Conservation (phyloP, 78 protist genomes). For the Pigoraptor vietnamica region DNA sequence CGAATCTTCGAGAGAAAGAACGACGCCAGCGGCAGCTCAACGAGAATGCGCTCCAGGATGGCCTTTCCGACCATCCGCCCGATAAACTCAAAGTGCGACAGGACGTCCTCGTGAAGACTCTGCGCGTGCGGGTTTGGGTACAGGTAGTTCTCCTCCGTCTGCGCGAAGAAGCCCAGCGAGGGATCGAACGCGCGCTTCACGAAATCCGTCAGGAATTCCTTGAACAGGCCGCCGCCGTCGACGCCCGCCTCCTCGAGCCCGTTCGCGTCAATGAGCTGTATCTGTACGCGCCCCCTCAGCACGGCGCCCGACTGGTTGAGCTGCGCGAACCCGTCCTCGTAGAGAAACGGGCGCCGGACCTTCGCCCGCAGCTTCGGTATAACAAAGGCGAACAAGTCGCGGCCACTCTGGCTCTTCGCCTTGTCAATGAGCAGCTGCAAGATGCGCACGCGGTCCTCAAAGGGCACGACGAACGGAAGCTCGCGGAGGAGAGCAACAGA, state of each 20-base stretch:
- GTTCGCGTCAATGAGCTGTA: not conserved
- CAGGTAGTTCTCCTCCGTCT: not conserved
- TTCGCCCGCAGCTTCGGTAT: not conserved
- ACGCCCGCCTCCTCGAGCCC: slow-evolving; percentile 22
- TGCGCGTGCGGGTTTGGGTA: slow-evolving; percentile 3
- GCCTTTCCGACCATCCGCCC: slow-evolving; percentile 37
- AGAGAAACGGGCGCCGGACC: not conserved
- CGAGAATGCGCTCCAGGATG: slow-evolving; percentile 28
- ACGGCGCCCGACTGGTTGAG: not conserved
- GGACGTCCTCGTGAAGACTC: not conserved
- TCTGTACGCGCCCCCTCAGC: not conserved
- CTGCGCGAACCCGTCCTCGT: not conserved
- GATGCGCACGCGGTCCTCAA: not conserved
- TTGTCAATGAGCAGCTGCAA: not conserved
- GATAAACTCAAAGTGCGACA: not conserved
- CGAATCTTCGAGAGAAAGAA: slow-evolving; percentile 20
- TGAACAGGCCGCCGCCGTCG: slow-evolving; percentile 19
- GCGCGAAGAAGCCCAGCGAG: not conserved
- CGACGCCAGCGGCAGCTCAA: slow-evolving; percentile 36
- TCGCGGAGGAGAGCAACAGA: not conserved
- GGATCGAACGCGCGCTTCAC: slow-evolving; percentile 7
- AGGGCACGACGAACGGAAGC: not conserved
- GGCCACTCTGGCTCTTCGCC: not conserved
- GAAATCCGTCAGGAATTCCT: not conserved
- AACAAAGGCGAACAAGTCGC: not conserved